phyloP scores from a whole-genome alignment of 2,329 filamentous ascomycete species.

The Diaporthe ampelina region DNA sequence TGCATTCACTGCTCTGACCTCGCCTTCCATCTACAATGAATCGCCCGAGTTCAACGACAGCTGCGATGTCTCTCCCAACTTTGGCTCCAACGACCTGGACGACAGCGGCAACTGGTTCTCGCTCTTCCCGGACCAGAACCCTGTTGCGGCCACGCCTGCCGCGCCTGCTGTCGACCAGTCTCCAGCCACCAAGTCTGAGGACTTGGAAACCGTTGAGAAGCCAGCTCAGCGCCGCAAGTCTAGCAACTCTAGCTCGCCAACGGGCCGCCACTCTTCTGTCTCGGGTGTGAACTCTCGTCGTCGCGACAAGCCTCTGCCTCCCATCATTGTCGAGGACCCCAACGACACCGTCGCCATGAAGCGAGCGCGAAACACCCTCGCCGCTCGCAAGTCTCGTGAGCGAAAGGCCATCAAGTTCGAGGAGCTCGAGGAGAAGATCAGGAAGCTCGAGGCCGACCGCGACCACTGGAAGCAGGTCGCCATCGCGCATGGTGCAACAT shows the following conservation, averaged over 20 bases:
- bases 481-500: slow-evolving; percentile 56
- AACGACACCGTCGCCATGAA: slow-evolving; percentile 85
- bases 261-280: slow-evolving; percentile 74
- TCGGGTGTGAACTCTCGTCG: slow-evolving; percentile 80
- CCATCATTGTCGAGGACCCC: slow-evolving; percentile 82
- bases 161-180: slow-evolving; percentile 54
- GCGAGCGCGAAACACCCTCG: slow-evolving; percentile 93
- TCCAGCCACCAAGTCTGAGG: slow-evolving; percentile 60
- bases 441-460: slow-evolving; percentile 75
- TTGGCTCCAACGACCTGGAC: slow-evolving; percentile 72
- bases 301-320: slow-evolving; percentile 84
- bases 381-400: slow-evolving; percentile 91
- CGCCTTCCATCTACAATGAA: slow-evolving; percentile 82
- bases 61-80: slow-evolving; percentile 85
- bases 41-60: slow-evolving; percentile 80
- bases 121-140: slow-evolving; percentile 73
- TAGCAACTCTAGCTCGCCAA: slow-evolving; percentile 58
- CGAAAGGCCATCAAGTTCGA: slow-evolving; percentile 85
- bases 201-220: slow-evolving; percentile 62
- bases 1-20: slow-evolving; percentile 86
- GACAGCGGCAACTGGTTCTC: slow-evolving; percentile 76
- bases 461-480: slow-evolving; percentile 76
- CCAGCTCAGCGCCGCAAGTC: slow-evolving; percentile 62
- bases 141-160: slow-evolving; percentile 45
- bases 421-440: slow-evolving; percentile 80